Evolutionary conservation across 2,329 filamentous ascomycete species (phyloP).

Genomic region (Ilyonectria sp.): DNA sequence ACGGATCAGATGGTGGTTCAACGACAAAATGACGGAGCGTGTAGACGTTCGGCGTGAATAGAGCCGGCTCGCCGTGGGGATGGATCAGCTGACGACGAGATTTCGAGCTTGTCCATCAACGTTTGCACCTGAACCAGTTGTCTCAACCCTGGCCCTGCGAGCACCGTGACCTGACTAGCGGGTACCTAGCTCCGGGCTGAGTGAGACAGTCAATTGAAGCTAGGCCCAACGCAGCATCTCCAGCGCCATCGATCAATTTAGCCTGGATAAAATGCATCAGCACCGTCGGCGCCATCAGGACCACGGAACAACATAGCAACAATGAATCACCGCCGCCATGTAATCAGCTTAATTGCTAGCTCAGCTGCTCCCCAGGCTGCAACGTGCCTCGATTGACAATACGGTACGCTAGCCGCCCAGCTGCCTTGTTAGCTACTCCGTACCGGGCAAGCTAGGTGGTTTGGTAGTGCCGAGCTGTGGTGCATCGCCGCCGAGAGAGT

Average conservation of each 20-base stretch:
- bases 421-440: not conserved
- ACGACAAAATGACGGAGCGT: not conserved
- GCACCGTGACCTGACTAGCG: too few species aligned
- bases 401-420: constrained; percentile 1
- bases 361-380: not conserved
- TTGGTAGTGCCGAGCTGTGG: not conserved
- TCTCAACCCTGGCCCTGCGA: too few species aligned
- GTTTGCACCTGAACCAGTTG: too few species aligned
- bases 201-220: too few species aligned
- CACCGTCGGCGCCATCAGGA: not conserved
- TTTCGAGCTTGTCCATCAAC: too few species aligned
- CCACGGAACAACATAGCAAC: not conserved
- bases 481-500: not conserved
- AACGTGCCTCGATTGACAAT: not conserved
- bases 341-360: not conserved
- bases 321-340: not conserved
- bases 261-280: not conserved
- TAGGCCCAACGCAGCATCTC: not conserved
- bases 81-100: too few species aligned
- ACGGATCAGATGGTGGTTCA: not conserved
- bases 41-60: too few species aligned
- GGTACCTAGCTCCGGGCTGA: too few species aligned
- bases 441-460: not conserved
- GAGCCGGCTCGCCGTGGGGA: too few species aligned
- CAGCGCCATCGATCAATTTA: not conserved